Percentiles rank a stretch among this genome's conserved stretches.
phyloP scores from a whole-genome alignment of 768 basidiomycete species.

The Phlebiopsis gigantea region DNA sequence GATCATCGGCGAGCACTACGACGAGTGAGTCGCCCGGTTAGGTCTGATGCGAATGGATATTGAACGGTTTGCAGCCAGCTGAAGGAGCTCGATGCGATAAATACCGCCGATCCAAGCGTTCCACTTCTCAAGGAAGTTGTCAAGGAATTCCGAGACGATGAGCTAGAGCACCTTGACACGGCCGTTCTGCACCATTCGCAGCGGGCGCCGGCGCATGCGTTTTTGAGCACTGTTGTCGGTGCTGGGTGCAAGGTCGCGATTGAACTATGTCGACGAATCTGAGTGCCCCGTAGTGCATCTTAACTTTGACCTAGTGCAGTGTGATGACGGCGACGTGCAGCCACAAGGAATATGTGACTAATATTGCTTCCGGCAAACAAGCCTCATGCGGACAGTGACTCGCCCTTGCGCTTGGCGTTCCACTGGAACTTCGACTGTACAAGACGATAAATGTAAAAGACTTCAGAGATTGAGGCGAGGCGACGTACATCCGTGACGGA shows the following conservation, averaged over 20 bases:
- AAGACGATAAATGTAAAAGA: background rate
- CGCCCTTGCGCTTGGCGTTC: constrained; percentile 44
- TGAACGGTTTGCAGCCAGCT: constrained; percentile 58
- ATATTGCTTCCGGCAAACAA: background rate
- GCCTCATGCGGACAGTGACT: constrained; percentile 26
- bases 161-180: constrained; percentile 89
- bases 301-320: background rate
- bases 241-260: constrained; percentile 88
- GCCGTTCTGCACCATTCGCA: constrained; percentile 87
- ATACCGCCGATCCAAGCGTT: constrained; percentile 71
- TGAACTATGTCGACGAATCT: constrained; percentile 81
- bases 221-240: constrained; percentile 82
- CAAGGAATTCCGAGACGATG: constrained; percentile 87
- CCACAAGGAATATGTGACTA: background rate
- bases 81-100: constrained; percentile 59
- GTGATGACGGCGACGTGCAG: constrained; percentile 3
- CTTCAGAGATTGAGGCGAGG: background rate
- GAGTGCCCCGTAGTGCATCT: constrained; percentile 16
- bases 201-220: constrained; percentile 84
- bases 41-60: background rate
- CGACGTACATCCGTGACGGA: constrained; percentile 33
- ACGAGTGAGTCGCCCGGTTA: constrained; percentile 64
- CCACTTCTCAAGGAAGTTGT: constrained; percentile 68
- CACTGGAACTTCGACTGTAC: constrained; percentile 49
- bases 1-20: constrained; percentile 96